Evolutionary conservation across 257 asterid genomes (phyloP).

Genomic region (Capsicum baccatum): DNA sequence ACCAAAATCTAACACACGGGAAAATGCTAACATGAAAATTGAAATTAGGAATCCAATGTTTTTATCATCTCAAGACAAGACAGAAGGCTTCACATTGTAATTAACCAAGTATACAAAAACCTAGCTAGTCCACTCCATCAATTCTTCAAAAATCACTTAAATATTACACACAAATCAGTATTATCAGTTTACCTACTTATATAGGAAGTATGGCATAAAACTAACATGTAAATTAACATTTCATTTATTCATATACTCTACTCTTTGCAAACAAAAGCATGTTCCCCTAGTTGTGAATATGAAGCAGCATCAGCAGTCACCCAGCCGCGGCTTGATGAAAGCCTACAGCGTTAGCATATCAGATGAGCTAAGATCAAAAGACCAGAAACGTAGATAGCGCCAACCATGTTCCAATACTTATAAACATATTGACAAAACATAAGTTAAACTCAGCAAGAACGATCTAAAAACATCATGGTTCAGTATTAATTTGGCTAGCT

Average conservation of each 20-base stretch:
- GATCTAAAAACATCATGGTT: not conserved
- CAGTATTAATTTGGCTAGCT: not conserved
- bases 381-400: not conserved
- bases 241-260: not conserved
- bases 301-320: constrained; percentile 23
- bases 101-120: not conserved
- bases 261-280: not conserved
- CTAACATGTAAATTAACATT: not conserved
- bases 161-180: not conserved
- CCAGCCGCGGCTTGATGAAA: not conserved
- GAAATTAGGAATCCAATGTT: not conserved
- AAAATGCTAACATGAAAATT: not conserved
- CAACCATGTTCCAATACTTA: not conserved
- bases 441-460: constrained; percentile 11
- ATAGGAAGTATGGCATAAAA: not conserved
- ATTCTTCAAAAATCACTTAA: not conserved
- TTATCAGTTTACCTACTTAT: not conserved
- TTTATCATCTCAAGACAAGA: not conserved
- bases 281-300: not conserved
- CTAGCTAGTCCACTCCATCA: not conserved
- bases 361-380: not conserved
- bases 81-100: constrained; percentile 4
- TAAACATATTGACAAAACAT: not conserved
- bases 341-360: not conserved
- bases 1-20: not conserved